Base-by-base conservation (phyloP, 768 basidiomycete species). In the Leucocoprinus birnbaumii region DNA sequence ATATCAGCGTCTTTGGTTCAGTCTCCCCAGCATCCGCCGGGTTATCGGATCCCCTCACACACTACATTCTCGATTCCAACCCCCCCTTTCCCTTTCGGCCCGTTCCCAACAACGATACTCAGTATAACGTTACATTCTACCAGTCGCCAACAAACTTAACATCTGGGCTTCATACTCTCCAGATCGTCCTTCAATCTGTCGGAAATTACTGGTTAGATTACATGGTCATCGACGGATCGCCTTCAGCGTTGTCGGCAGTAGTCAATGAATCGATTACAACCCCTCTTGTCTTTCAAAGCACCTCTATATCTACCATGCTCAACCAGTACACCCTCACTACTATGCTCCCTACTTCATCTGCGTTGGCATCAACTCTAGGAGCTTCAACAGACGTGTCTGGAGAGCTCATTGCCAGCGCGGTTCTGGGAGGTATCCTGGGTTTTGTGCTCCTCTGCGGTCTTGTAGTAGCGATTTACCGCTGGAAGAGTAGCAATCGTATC, bases 81-180 rank as follows among this genome's bases (percentile, higher is more conserved):
- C 11, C 34, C 10, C 35, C 48, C 0, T 3, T 26, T 19, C 16
- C 11, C n/a, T 50, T 22, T 38, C 37, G 10, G 10, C 27, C 48
- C 40, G 14, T 16, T 2, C 22, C 35, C 1, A 37, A 21, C 37
- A 40, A 50, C 13, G 35, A 50, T 21, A 50, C 21, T 11, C 48
- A 50, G 21, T 50, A 24, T n/a, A 50, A 27, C 14, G 48, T 50
- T 24, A n/a, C 19, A n/a, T 50, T 50, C 35, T 50, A 50, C 22
- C 34, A 25, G 31, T 41, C 48, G n/a, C 21, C 34, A 4, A 2
- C 3, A 31, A 31, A 31, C 25, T 26, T 50, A 21, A 25, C 18
- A 22, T 6, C 21, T 22, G 34, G 37, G 21, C 8, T 22, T 2
- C 48, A 50, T 16, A 50, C 14, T 7, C 37, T 50, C n/a, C 18